Evolutionary conservation across 129 eudicot species (phyloP), one percentile per base, ranked within the genome.

Genomic region (Logfia minima): DNA sequence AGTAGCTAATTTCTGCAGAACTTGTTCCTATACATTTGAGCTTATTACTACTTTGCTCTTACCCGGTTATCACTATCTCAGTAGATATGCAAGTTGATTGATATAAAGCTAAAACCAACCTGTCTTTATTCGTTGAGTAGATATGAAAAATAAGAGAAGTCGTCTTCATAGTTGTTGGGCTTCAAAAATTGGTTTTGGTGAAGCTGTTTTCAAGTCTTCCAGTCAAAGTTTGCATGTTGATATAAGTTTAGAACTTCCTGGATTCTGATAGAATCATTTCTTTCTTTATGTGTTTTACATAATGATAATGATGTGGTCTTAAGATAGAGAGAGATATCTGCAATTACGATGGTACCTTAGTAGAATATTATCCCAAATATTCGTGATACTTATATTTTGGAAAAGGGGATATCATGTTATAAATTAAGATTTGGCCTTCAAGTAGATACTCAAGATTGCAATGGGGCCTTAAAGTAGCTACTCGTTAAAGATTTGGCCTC

Each of bases 61-160:
- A 52, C 59, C 59, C 17, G 21, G 59, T 39, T 13, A 9, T 39
- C 59, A 52, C 5, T 21, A 13, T 52, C 1, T 52, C 59, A 52
- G 21, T n/a, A n/a, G n/a, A n/a, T n/a, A n/a, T n/a, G n/a, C 35
- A 21, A 73, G 55, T 56, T 18, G 8, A 59, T 73, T 31, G 66
- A 53, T 53, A 52, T 19, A 59, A 34, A 34, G 67, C 32, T 73
- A 58, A 29, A 71, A 71, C 32, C 21, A 71, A 71, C 32, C 21
- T 28, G 22, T 60, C 69, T 16, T 37, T 60, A 22, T 39, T 37
- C 21, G 37, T 74, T 3, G 39, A 65, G 13, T 35, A 56, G 16
- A 51, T 56, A 55, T 32, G 66, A 31, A 22, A 73, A 23, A 32
- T 73, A 58, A 56, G 77, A 55, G 52, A 56, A 55, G 11, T 73